Evolutionary conservation across 176 grass and related monocot genomes (phyloP).

Genomic region (Saccharum spontaneum): DNA sequence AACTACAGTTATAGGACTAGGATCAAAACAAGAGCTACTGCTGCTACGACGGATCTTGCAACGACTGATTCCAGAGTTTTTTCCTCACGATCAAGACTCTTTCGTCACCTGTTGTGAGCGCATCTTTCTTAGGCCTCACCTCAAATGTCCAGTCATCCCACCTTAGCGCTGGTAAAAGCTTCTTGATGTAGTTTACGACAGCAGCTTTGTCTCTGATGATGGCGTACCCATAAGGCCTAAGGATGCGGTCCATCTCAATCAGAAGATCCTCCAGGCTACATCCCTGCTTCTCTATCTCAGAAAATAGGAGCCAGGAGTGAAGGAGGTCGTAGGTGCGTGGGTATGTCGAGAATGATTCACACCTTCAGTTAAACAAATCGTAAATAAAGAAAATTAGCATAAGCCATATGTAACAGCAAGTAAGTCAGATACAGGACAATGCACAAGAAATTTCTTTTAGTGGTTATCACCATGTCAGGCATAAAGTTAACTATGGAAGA

Average conservation of each 20-base stretch:
- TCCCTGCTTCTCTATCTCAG: slow-evolving; percentile 57
- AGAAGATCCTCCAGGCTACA: slow-evolving; percentile 80
- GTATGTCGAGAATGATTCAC: slow-evolving; percentile 75
- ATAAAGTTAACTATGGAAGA: not conserved
- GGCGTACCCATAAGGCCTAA: slow-evolving; percentile 59
- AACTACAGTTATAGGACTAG: slow-evolving; percentile 24
- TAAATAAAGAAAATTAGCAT: not conserved
- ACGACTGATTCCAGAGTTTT: slow-evolving; percentile 47
- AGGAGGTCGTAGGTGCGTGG: slow-evolving; percentile 76
- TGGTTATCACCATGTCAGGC: not conserved
- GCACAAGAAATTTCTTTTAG: slow-evolving; percentile 12
- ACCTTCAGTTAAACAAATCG: slow-evolving; percentile 50
- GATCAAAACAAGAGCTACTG: slow-evolving; percentile 11
- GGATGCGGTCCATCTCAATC: slow-evolving; percentile 75
- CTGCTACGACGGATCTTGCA: slow-evolving; percentile 32
- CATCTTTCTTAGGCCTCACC: slow-evolving; percentile 55
- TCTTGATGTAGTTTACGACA: slow-evolving; percentile 59
- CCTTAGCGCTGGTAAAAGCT: slow-evolving; percentile 48
- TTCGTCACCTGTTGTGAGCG: slow-evolving; percentile 48
- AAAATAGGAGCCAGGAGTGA: slow-evolving; percentile 64
- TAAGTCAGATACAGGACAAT: not conserved
- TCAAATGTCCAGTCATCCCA: slow-evolving; percentile 76
- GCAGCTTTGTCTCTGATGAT: slow-evolving; percentile 65
- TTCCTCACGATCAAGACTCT: slow-evolving; percentile 70
- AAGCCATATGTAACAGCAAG: not conserved